These are phyloP conservation scores for Xylariales sp. DNA, from an alignment of 2,329 filamentous ascomycete species.

Conservation along the genomic window DNA sequence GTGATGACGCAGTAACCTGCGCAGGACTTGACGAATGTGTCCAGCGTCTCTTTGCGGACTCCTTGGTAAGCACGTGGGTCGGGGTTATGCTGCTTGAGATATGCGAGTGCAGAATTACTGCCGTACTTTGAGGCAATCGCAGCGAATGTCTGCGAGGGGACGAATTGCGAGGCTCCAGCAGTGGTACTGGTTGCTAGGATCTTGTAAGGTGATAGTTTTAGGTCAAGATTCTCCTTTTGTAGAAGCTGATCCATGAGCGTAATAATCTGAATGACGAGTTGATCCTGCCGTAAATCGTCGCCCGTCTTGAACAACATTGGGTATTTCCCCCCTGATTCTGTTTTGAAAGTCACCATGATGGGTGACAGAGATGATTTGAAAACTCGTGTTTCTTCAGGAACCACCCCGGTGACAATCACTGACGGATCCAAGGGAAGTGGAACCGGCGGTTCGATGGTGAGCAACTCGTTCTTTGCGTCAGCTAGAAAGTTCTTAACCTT, in stretches of 20 bases:
- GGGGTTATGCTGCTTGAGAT: constrained; percentile 84
- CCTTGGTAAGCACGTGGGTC: constrained; percentile 77
- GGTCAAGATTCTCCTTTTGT: constrained; percentile 91
- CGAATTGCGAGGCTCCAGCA: constrained; percentile 89
- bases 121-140: constrained; percentile 81
- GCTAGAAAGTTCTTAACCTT: constrained; percentile 77
- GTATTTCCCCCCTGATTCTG: constrained; percentile 70
- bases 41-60: constrained; percentile 85
- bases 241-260: constrained; percentile 95
- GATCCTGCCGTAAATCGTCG: constrained; percentile 93
- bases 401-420: constrained; percentile 71
- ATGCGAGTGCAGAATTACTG: constrained; percentile 68
- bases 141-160: constrained; percentile 80
- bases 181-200: constrained; percentile 89
- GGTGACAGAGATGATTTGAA: constrained; percentile 95
- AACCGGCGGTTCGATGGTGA: constrained; percentile 77
- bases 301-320: constrained; percentile 96
- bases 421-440: constrained; percentile 85
- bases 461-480: constrained; percentile 86
- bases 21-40: constrained; percentile 92
- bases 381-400: constrained; percentile 79
- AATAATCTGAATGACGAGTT: constrained; percentile 95
- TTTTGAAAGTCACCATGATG: constrained; percentile 87
- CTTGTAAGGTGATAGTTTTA: constrained; percentile 93
- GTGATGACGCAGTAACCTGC: constrained; percentile 98